These are phyloP conservation scores for Falciphora oryzae DNA, from an alignment of 2,329 filamentous ascomycete species.

Conservation along the genomic window DNA sequence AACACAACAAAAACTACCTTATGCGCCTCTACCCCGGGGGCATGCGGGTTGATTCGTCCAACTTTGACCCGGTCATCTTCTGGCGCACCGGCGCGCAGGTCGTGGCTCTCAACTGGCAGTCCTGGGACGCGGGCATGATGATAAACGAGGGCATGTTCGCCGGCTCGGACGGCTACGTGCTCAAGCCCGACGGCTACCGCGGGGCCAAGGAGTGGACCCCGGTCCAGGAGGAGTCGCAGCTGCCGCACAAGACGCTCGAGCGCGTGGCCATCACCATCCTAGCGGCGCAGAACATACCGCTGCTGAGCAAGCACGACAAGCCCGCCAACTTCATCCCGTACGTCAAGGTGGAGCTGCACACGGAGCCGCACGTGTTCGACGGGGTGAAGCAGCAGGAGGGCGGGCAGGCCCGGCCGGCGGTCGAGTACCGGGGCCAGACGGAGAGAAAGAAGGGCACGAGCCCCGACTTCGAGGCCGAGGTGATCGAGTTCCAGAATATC, in stretches of 20 bases:
- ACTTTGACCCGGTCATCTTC: constrained; percentile 76
- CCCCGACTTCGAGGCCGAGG: constrained; percentile 57
- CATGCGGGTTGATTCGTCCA: constrained; percentile 75
- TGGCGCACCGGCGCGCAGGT: constrained; percentile 89
- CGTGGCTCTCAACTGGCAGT: constrained; percentile 91
- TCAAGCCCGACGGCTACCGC: constrained; percentile 65
- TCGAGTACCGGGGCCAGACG: constrained; percentile 48
- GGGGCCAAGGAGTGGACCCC: constrained; percentile 28
- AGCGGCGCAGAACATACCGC: constrained; percentile 69
- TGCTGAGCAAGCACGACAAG: constrained; percentile 49
- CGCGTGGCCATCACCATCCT: constrained; percentile 64
- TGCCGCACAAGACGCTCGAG: constrained; percentile 55
- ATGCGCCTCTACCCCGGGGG: constrained; percentile 91
- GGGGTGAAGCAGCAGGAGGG: constrained; percentile 33
- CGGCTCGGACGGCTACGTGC: constrained; percentile 74
- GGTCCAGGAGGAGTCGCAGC: constrained; percentile 19
- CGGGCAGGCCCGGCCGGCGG: constrained; percentile 40
- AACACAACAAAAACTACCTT: constrained; percentile 74
- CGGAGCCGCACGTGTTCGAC: constrained; percentile 48
- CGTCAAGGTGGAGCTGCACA: constrained; percentile 77
- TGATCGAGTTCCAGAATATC: constrained; percentile 49
- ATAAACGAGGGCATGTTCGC: constrained; percentile 90
- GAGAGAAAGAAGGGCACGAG: constrained; percentile 49
- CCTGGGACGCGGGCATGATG: constrained; percentile 90
- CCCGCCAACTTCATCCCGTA: constrained; percentile 66